phyloP scores from a whole-genome alignment of 306 rosid genomes.

The Vigna nakashimae region DNA sequence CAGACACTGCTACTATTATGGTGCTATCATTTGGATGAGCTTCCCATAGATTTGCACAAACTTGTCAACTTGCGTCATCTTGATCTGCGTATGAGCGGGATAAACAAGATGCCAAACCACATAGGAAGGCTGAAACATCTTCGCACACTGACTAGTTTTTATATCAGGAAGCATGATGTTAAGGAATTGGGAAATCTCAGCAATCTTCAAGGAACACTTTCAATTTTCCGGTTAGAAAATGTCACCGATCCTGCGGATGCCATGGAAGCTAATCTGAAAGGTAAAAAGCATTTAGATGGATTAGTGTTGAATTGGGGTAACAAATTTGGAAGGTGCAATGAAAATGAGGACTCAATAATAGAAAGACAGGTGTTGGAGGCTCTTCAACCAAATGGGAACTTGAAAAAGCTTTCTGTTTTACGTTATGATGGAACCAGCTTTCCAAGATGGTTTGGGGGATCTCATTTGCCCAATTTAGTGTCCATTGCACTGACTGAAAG shows the following conservation, averaged over 20 bases:
- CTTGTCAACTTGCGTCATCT: constrained; percentile 39
- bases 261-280: not conserved
- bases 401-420: constrained; percentile 3
- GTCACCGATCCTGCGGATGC: not conserved
- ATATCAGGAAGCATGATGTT: not conserved
- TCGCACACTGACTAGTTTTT: not conserved
- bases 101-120: constrained; percentile 36
- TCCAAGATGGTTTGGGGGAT: constrained; percentile 44
- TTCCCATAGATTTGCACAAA: constrained; percentile 24
- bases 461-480: constrained; percentile 17
- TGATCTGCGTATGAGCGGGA: not conserved
- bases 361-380: constrained; percentile 10
- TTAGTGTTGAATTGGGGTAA: constrained; percentile 9
- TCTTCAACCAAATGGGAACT: constrained; percentile 29
- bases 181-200: constrained; percentile 19
- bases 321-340: constrained; percentile 6
- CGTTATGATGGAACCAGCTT: constrained; percentile 15
- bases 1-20: constrained; percentile 13
- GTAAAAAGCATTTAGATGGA: constrained; percentile 32
- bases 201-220: constrained; percentile 28
- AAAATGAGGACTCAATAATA: not conserved
- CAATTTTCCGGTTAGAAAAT: not conserved
- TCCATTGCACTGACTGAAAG: not conserved
- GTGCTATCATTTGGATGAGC: not conserved
- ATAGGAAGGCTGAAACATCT: constrained; percentile 35